Evolutionary conservation across 208 protist genomes (phyloP), one percentile per base, ranked within the genome.

Genomic region (Phytomonas sp.): DNA sequence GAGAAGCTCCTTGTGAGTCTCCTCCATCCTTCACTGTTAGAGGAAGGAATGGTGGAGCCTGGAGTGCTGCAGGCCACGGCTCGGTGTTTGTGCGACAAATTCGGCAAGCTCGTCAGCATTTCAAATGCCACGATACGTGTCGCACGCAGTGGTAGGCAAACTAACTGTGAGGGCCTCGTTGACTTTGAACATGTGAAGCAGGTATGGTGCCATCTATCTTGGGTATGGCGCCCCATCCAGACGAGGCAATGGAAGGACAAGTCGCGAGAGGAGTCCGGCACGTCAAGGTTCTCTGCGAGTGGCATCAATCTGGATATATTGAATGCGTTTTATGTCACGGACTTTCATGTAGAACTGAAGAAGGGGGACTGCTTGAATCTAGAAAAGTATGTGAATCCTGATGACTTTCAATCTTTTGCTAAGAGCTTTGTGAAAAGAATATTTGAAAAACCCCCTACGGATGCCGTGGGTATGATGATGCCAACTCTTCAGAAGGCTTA

Each of bases 31-130:
- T 78, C 81, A 23, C 67, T 96, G 31, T 69, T 93, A 30, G 40
- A 78, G 36, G 64, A 79, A 29, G 80, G 75, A 32, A 72, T 67
- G 15, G 81, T 92, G 56, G 80, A 92, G 56, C 78, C 84, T 11
- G 91, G 91, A 9, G 37, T 92, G 11, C 53, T 96, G 13, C 82
- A 87, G 6, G 91, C 91, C 40, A 93, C 94, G 86, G 79, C 79
- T 29, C 85, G 88, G n/a, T 89, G 85, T 68, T 59, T 89, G n/a
- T 71, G 79, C 61, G 79, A 78, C 23, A 66, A 67, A 23, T 77
- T 92, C 26, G 91, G 91, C 56, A 68, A 77, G 40, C 68, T 93
- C 32, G 60, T 70, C 8, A 40, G 71, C 73, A 83, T 96, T 28
- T 74, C 82, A 0, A 75, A 74, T 34, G 80, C 85, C 30, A 87